Conservation (phyloP, 768 basidiomycete species). For the Lanmaoa rubissima region DNA sequence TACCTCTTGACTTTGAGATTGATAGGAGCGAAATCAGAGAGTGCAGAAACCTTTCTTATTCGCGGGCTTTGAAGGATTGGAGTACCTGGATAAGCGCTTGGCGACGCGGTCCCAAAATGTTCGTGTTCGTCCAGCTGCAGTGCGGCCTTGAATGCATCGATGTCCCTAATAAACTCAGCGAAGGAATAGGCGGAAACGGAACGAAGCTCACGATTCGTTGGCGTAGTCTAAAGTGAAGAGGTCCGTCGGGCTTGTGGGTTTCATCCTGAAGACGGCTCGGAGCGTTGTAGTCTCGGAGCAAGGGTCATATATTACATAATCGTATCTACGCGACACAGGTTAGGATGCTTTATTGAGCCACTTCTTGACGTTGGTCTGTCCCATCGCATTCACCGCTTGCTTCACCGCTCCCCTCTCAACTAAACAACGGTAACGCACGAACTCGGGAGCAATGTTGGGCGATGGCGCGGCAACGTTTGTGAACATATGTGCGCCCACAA, state of each 20-base stretch:
- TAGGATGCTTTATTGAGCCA: constrained; percentile 63
- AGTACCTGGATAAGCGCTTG: constrained; percentile 20
- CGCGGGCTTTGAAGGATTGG: constrained; percentile 40
- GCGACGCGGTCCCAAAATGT: constrained; percentile 23
- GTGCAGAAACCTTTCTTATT: constrained; percentile 76
- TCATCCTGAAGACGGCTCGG: constrained; percentile 8
- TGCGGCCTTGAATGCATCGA: constrained; percentile 77
- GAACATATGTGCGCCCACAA: constrained; percentile 59
- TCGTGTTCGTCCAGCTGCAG: constrained; percentile 56
- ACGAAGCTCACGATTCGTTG: constrained; percentile 60
- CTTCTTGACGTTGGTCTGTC: constrained; percentile 71
- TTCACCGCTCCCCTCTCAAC: constrained; percentile 66
- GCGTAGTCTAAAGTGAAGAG: constrained; percentile 57
- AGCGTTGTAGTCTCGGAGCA: neutral
- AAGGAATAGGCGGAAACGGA: neutral
- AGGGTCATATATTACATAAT: constrained; percentile 24
- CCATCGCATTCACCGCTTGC: constrained; percentile 59
- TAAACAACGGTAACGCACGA: constrained; percentile 69
- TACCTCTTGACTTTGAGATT: constrained; percentile 81
- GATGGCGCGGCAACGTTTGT: constrained; percentile 48
- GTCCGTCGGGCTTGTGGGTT: constrained; percentile 5
- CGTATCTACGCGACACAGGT: neutral
- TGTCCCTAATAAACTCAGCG: constrained; percentile 43
- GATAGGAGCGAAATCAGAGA: constrained; percentile 89
- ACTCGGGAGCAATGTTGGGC: constrained; percentile 57